Percentiles rank a stretch among this genome's conserved stretches.
phyloP scores from a whole-genome alignment of 768 basidiomycete genomes.

The Epithele typhae region DNA sequence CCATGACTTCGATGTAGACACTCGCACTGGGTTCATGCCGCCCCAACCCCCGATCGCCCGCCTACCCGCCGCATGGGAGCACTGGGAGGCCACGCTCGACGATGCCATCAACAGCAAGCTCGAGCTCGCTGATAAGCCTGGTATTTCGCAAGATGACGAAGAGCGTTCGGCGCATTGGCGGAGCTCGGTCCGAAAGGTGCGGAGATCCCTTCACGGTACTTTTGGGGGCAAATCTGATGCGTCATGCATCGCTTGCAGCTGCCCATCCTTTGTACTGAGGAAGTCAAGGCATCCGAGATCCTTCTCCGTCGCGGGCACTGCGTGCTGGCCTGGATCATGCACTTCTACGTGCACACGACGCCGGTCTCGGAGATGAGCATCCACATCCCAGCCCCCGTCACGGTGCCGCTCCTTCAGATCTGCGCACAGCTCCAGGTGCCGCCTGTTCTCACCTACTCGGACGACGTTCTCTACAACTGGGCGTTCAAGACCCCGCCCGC shows the following conservation, averaged over 20 bases:
- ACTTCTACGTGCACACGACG: conserved; percentile 51
- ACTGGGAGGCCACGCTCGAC: conserved; percentile 67
- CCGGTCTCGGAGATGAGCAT: conserved; percentile 32
- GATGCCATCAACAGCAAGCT: conserved; percentile 44
- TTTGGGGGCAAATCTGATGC: not conserved
- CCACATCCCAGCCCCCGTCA: conserved; percentile 63
- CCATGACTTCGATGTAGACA: conserved; percentile 80
- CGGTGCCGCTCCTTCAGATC: conserved; percentile 74
- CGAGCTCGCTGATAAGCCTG: conserved; percentile 43
- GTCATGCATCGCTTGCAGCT: conserved; percentile 30
- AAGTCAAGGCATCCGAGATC: conserved; percentile 36
- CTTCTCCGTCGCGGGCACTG: conserved; percentile 51
- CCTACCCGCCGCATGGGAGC: conserved; percentile 58
- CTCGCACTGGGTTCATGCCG: conserved; percentile 89
- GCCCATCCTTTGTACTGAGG: conserved; percentile 32
- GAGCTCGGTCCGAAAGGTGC: conserved; percentile 35
- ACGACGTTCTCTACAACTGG: conserved; percentile 92
- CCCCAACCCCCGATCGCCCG: conserved; percentile 63
- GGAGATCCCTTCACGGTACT: conserved; percentile 2
- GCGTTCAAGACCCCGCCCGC: conserved; percentile 22
- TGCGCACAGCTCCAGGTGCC: conserved; percentile 72
- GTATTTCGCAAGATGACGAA: conserved; percentile 26
- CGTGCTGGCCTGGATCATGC: conserved; percentile 51
- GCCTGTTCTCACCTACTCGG: conserved; percentile 86
- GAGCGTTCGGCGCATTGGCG: conserved; percentile 39